Evolutionary conservation across 176 grass and related monocot species (phyloP).

Genomic region (Carex parvula): DNA sequence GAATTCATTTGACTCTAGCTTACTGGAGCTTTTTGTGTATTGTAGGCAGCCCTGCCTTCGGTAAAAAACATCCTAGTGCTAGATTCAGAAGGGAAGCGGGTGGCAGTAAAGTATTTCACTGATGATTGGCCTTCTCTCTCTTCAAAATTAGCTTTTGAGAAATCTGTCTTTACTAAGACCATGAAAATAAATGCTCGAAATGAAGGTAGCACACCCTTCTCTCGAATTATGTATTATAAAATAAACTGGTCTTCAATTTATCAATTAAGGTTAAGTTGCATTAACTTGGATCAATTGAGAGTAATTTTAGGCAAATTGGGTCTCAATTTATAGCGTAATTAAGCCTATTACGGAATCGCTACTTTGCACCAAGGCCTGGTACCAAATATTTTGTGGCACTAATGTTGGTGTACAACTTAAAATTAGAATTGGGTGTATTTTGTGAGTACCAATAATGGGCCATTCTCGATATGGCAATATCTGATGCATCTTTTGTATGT

Average conservation of each 20-base stretch:
- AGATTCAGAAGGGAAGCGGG: conserved; percentile 85
- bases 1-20: background rate
- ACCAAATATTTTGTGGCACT: background rate
- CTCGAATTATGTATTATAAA: background rate
- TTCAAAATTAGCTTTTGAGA: conserved; percentile 79
- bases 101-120: conserved; percentile 85
- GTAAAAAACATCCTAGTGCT: conserved; percentile 82
- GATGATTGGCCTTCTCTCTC: conserved; percentile 71
- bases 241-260: background rate
- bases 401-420: background rate
- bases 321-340: background rate
- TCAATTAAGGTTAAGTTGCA: background rate
- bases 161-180: conserved; percentile 79
- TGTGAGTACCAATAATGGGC: background rate
- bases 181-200: conserved; percentile 60
- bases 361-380: background rate
- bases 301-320: background rate
- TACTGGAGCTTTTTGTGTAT: conserved; percentile 14
- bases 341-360: background rate
- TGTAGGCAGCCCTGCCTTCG: conserved; percentile 25
- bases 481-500: background rate
- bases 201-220: conserved; percentile 29
- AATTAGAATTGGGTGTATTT: background rate
- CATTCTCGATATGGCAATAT: background rate
- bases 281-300: background rate